Evolutionary conservation across 805 yeast species (phyloP), one percentile per base, ranked within the genome.

Genomic region (Yarrowia alimentaria): DNA sequence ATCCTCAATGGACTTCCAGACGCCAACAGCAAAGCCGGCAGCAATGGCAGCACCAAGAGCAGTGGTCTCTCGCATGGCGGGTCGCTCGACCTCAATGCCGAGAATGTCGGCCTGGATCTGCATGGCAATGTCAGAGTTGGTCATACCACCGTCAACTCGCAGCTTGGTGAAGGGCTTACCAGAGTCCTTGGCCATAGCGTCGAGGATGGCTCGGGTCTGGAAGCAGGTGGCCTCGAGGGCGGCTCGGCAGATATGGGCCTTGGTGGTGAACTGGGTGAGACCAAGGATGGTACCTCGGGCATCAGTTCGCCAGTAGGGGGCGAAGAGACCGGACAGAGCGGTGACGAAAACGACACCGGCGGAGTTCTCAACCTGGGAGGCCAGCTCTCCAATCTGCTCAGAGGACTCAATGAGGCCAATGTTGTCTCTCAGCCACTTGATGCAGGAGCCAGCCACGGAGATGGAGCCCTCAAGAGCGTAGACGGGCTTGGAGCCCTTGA

Each of bases 31-130:
- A 60, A 89, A 70, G 10, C 96, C 96, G 3, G 98, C 95, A 21
- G 96, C 96, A 58, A 91, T 85, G 4, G 97, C 96, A 6, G 96
- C 95, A 21, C 98, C 98, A 56, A 90, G 75, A 0, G 97, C 96
- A 5, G 97, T 90, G 64, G 96, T 88, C 68, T 90, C 98, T 26
- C 87, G 72, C 65, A 83, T 85, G 24, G 79, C 76, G 1, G 96
- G 89, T 60, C 96, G 75, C 58, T 79, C 77, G 33, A 90, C 91
- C 20, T 81, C 79, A 1, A 93, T 91, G 3, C 97, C 97, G 58
- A 88, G 73, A 55, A 90, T 82, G 65, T 90, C 94, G 6, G 96
- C 85, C 69, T 90, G 97, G 56, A 90, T 87, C 71, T 87, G 95
- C 83, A 91, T 84, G 48, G 89, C 91, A 60, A 85, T 91, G 62